Conservation (phyloP, 306 rosid species). For the Sechiopsis laciniata region DNA sequence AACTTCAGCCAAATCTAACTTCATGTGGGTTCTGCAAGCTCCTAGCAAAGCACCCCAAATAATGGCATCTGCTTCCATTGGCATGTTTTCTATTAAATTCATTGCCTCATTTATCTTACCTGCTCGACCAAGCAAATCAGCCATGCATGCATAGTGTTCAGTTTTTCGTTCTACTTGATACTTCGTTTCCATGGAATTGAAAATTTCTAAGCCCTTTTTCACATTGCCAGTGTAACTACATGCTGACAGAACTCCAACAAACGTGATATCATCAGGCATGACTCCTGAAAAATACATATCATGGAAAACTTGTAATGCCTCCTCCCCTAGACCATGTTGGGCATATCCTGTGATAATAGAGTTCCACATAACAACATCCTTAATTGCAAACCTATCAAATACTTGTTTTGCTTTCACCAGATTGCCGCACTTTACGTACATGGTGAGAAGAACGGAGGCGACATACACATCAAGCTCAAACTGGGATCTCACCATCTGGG, state of each 20-base stretch:
- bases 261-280: slow-evolving; percentile 33
- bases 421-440: slow-evolving; percentile 40
- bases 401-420: slow-evolving; percentile 29
- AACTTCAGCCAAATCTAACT: slow-evolving; percentile 32
- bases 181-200: slow-evolving; percentile 26
- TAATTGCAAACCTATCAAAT: slow-evolving; percentile 31
- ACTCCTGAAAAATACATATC: slow-evolving; percentile 30
- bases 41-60: slow-evolving; percentile 40
- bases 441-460: slow-evolving; percentile 30
- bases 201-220: slow-evolving; percentile 31
- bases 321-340: slow-evolving; percentile 39
- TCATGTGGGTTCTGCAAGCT: slow-evolving; percentile 36
- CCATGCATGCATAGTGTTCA: slow-evolving; percentile 45
- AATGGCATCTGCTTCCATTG: slow-evolving; percentile 34
- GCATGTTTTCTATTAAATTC: slow-evolving; percentile 36
- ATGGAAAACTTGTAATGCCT: slow-evolving; percentile 29
- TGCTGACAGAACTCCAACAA: slow-evolving; percentile 36
- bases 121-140: slow-evolving; percentile 44
- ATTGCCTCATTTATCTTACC: slow-evolving; percentile 34
- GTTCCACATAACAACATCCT: slow-evolving; percentile 43
- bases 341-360: slow-evolving; percentile 39
- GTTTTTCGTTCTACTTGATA: slow-evolving; percentile 27
- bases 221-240: slow-evolving; percentile 39
- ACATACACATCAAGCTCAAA: slow-evolving; percentile 30
- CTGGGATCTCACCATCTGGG: slow-evolving; percentile 29